Evolutionary conservation across 2,329 filamentous ascomycete genomes (phyloP).

Genomic region (Curvularia hawaiiensis): DNA sequence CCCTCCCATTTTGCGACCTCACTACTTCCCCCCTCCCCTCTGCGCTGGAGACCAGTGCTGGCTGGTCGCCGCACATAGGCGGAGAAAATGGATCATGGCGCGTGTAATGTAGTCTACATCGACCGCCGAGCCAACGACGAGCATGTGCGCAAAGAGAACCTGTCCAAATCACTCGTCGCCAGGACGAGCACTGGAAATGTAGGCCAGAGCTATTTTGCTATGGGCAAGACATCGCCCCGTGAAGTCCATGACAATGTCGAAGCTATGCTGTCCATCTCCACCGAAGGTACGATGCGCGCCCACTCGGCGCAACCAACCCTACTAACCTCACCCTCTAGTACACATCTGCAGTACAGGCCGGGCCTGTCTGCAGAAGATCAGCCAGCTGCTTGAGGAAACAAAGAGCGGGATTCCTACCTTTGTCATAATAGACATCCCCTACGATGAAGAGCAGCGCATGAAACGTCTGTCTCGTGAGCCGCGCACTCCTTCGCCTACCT

Average conservation of each 20-base stretch:
- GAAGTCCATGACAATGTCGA: constrained; percentile 49
- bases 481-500: constrained; percentile 48
- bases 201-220: constrained; percentile 44
- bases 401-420: constrained; percentile 46
- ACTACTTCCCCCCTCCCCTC: constrained; percentile 27
- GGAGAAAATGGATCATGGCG: constrained; percentile 51
- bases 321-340: constrained; percentile 36
- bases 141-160: constrained; percentile 45
- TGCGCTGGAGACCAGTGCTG: constrained; percentile 39
- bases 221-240: constrained; percentile 36
- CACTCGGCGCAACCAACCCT: neutral
- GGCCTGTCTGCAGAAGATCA: constrained; percentile 46
- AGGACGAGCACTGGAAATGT: constrained; percentile 41
- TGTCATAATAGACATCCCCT: constrained; percentile 51
- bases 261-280: constrained; percentile 48
- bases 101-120: constrained; percentile 53
- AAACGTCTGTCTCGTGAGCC: constrained; percentile 50
- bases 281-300: constrained; percentile 42
- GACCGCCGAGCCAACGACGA: constrained; percentile 51
- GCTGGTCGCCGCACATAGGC: constrained; percentile 40
- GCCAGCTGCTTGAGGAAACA: constrained; percentile 41
- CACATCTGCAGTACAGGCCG: constrained; percentile 49
- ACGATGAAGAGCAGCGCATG: constrained; percentile 49
- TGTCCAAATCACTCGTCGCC: constrained; percentile 42
- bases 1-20: constrained; percentile 30